phyloP scores from a whole-genome alignment of 495 filamentous ascomycete species.

The Neurospora africana region DNA sequence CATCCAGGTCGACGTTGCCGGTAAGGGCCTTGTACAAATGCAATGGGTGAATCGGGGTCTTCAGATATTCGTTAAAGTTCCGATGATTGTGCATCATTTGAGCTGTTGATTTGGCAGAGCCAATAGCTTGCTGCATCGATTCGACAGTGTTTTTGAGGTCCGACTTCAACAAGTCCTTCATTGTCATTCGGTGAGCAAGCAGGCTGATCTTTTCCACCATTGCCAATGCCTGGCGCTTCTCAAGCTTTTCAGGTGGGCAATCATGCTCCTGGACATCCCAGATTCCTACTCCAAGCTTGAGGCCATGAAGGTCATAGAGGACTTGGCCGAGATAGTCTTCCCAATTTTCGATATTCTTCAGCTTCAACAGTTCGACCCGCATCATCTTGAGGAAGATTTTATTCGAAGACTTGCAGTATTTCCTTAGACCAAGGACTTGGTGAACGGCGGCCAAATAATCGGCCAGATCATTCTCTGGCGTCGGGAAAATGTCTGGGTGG shows the following conservation, averaged over 20 bases:
- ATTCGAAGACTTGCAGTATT: slow-evolving; percentile 74
- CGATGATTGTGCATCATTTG: slow-evolving; percentile 65
- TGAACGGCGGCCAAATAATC: slow-evolving; percentile 71
- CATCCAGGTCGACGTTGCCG: slow-evolving; percentile 57
- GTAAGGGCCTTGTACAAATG: slow-evolving; percentile 65
- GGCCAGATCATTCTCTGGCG: slow-evolving; percentile 56
- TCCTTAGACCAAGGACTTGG: slow-evolving; percentile 72
- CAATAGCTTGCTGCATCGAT: slow-evolving; percentile 63
- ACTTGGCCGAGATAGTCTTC: slow-evolving; percentile 75
- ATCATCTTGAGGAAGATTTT: slow-evolving; percentile 82
- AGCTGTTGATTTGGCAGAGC: slow-evolving; percentile 50
- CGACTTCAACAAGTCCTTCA: slow-evolving; percentile 84
- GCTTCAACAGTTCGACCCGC: slow-evolving; percentile 64
- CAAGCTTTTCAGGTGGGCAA: slow-evolving; percentile 62
- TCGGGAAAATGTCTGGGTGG: slow-evolving; percentile 48
- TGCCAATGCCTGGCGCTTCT: slow-evolving; percentile 61
- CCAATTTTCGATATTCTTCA: slow-evolving; percentile 54
- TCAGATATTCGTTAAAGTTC: slow-evolving; percentile 64
- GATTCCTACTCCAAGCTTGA: slow-evolving; percentile 63
- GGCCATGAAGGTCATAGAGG: slow-evolving; percentile 77
- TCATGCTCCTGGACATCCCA: slow-evolving; percentile 63
- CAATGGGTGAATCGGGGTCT: slow-evolving; percentile 72
- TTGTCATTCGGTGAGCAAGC: slow-evolving; percentile 71
- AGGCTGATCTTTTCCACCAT: slow-evolving; percentile 73
- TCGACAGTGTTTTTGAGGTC: slow-evolving; percentile 83